These are phyloP conservation scores for Kwoniella sp. DNA, from an alignment of 768 basidiomycete genomes.

Conservation along the genomic window DNA sequence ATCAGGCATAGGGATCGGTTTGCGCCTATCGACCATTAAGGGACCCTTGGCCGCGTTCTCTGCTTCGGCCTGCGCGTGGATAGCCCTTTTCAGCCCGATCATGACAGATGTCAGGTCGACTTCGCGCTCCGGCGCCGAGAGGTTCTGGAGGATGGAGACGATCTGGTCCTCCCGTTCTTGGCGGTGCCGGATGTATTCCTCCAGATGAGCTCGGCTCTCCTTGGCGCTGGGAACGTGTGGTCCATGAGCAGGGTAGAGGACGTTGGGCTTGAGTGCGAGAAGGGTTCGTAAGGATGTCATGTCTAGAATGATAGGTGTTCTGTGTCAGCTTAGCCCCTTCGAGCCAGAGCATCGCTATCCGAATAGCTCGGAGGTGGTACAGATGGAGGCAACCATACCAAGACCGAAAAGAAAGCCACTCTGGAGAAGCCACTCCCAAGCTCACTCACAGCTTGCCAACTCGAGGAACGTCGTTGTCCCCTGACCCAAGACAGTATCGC, in stretches of 20 bases:
- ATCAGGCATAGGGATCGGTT: slow-evolving; percentile 11
- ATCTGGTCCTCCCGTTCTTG: slow-evolving; percentile 80
- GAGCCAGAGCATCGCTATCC: not conserved
- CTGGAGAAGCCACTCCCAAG: not conserved
- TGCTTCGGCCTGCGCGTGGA: slow-evolving; percentile 16
- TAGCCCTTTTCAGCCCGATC: slow-evolving; percentile 19
- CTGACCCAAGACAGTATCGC: slow-evolving; percentile 86
- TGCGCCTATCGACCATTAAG: slow-evolving; percentile 17
- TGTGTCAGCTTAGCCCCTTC: not conserved
- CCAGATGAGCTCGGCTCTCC: slow-evolving; percentile 66
- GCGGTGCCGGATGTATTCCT: slow-evolving; percentile 76
- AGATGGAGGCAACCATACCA: no score
- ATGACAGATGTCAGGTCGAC: slow-evolving; percentile 4
- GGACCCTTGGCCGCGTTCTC: slow-evolving; percentile 17
- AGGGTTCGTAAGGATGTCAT: slow-evolving; percentile 50
- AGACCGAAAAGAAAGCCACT: not conserved
- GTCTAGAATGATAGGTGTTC: slow-evolving; percentile 30
- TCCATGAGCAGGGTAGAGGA: slow-evolving; percentile 88
- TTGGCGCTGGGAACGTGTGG: slow-evolving; percentile 63
- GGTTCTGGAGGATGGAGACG: slow-evolving; percentile 52
- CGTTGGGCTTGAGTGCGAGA: slow-evolving; percentile 40
- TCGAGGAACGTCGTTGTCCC: slow-evolving; percentile 89
- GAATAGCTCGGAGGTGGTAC: not conserved
- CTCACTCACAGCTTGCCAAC: slow-evolving; percentile 63
- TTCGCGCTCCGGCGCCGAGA: slow-evolving; percentile 6